Percentiles rank a stretch among this genome's conserved stretches.
phyloP scores from a whole-genome alignment of 768 basidiomycete species.

The Amanita pallidorosea region DNA sequence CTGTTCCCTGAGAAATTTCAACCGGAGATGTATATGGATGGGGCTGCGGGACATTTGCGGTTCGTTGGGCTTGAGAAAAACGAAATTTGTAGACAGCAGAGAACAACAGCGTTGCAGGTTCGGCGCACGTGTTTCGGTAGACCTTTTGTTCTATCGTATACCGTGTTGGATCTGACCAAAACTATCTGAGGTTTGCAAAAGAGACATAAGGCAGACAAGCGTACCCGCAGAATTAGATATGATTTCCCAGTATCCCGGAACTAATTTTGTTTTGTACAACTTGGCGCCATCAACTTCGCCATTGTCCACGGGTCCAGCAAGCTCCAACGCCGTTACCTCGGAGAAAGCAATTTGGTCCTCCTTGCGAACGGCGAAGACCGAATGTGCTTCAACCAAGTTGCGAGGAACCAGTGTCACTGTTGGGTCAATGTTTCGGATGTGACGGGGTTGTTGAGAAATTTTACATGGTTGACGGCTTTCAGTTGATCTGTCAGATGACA shows the following conservation, averaged over 20 bases:
- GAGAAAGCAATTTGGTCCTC: conserved; percentile 39
- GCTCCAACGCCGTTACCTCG: conserved; percentile 31
- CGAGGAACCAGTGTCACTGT: conserved; percentile 53
- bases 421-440: conserved; percentile 50
- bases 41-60: background rate
- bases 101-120: conserved; percentile 25
- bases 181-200: conserved; percentile 1
- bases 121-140: conserved; percentile 21
- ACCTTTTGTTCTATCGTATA: conserved; percentile 64
- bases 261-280: conserved; percentile 50
- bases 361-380: conserved; percentile 43
- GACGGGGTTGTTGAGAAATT: conserved; percentile 38
- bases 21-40: background rate
- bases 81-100: conserved; percentile 48
- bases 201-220: conserved; percentile 9
- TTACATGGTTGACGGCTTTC: conserved; percentile 17
- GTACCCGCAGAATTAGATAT: conserved; percentile 46
- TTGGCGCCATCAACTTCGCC: conserved; percentile 13
- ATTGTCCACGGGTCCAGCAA: conserved; percentile 9
- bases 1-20: background rate
- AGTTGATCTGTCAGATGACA: conserved; percentile 8
- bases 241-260: conserved; percentile 55
- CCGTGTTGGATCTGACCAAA: conserved; percentile 44
- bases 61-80: conserved; percentile 1
- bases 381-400: conserved; percentile 36